phyloP scores from a whole-genome alignment of 805 yeast species.

The Ogataea trehalophila region DNA sequence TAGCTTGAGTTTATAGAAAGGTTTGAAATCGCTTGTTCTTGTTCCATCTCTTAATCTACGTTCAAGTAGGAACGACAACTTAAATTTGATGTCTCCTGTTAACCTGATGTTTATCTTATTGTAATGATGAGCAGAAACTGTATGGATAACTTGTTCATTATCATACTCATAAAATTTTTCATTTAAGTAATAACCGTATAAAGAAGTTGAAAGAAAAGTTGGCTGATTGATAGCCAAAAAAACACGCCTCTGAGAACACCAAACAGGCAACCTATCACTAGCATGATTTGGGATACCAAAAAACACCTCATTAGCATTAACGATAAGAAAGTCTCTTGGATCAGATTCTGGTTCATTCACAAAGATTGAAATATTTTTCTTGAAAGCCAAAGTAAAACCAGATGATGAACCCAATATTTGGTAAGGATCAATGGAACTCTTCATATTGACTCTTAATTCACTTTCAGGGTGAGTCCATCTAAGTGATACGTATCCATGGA shows the following conservation, averaged over 20 bases:
- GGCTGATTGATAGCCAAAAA: constrained; percentile 38
- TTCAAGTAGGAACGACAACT: constrained; percentile 55
- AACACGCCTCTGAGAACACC: constrained; percentile 50
- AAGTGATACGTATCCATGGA: constrained; percentile 63
- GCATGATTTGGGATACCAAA: constrained; percentile 77
- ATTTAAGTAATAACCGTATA: constrained; percentile 23
- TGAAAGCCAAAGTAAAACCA: constrained; percentile 76
- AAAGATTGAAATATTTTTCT: constrained; percentile 51
- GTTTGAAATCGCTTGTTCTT: constrained; percentile 40
- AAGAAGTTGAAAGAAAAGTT: constrained; percentile 14
- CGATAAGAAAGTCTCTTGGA: constrained; percentile 61
- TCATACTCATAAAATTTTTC: constrained; percentile 11
- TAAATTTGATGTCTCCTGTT: constrained; percentile 56
- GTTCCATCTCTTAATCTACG: constrained; percentile 32
- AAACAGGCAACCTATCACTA: constrained; percentile 46
- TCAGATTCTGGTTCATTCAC: constrained; percentile 60
- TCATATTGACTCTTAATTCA: constrained; percentile 53
- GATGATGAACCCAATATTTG: constrained; percentile 58
- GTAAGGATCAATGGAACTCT: constrained; percentile 81
- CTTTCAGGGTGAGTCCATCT: constrained; percentile 43
- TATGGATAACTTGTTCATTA: constrained; percentile 2
- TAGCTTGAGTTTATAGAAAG: constrained; percentile 54
- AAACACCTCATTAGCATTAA: constrained; percentile 54
- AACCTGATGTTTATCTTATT: constrained; percentile 55
- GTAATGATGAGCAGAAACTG: constrained; percentile 19